phyloP scores from a whole-genome alignment of 106 monocot species.

The Dendrobium nobile region DNA sequence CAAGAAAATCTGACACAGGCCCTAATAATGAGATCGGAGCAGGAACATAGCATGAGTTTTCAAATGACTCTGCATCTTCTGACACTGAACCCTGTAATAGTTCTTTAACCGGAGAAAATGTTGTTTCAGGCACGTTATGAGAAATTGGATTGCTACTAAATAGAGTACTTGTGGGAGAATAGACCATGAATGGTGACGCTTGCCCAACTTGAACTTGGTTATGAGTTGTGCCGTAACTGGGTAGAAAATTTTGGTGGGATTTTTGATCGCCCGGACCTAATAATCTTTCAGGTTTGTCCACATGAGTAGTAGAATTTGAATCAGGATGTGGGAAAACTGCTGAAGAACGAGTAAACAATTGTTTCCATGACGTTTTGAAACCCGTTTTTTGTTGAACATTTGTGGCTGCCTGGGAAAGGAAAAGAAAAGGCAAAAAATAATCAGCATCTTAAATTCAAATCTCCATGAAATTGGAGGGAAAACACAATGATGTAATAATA shows the following conservation, averaged over 20 bases:
- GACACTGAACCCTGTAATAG: conserved; percentile 14
- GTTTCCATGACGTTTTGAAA: conserved; percentile 78
- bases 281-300: conserved; percentile 15
- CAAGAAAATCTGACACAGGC: conserved; percentile 61
- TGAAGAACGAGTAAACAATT: conserved; percentile 65
- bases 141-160: conserved; percentile 8
- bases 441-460: neutral
- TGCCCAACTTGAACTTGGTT: conserved; percentile 24
- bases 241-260: conserved; percentile 22
- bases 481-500: neutral
- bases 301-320: conserved; percentile 12
- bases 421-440: neutral
- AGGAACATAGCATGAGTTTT: conserved; percentile 78
- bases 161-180: neutral
- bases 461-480: neutral
- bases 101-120: conserved; percentile 30
- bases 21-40: conserved; percentile 56
- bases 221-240: conserved; percentile 15
- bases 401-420: conserved; percentile 25
- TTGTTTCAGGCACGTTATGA: conserved; percentile 8
- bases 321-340: conserved; percentile 50
- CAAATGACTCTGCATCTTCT: conserved; percentile 68
- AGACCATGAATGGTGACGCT: neutral
- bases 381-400: conserved; percentile 23
- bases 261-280: conserved; percentile 16